Evolutionary conservation across 306 rosid genomes (phyloP), one percentile per base, ranked within the genome.

Genomic region (Styphnolobium japonicum): DNA sequence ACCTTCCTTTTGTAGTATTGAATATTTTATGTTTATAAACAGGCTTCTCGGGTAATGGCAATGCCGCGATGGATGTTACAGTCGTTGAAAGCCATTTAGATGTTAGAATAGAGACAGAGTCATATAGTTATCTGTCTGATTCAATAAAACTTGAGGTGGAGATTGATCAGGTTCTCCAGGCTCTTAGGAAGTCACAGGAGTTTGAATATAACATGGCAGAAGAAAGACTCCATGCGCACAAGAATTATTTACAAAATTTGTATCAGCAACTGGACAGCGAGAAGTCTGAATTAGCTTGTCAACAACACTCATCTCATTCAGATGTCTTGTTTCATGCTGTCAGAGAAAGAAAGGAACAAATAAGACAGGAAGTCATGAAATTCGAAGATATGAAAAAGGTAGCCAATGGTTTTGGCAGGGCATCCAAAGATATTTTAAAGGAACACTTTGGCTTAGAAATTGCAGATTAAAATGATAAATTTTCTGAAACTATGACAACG

Each of bases 371-470:
- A 81, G 58, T 76, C 1, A 19, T 14, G 77, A 89, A 88, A 71
- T 85, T 93, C 14, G 79, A 79, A 82, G 89, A 84, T 14, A 93
- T 93, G 91, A 87, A 86, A 69, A 74, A 76, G 74, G 78, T 93
- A 11, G 90, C 90, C 10, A 61, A 68, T 11, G 97, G 96, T 27
- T 91, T 91, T 75, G 96, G 94, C 51, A 78, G 67, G 61, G 85
- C 89, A 52, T 46, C 90, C 4, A 84, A 67, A 77, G 66, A 49
- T 69, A 70, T 85, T 67, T 75, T 91, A 15, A 80, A 88, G 77
- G 80, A 84, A 75, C 87, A 81, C 75, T 93, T 88, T 23, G 86
- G 87, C 70, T 48, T 91, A 25, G 87, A 91, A 37, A 45, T 67
- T 76, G 68, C 52, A 33, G 76, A 72, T 21, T 82, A 78, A 86